Evolutionary conservation across 345 rosid genomes (phyloP).

Genomic region (Geranium rotundifolium): DNA sequence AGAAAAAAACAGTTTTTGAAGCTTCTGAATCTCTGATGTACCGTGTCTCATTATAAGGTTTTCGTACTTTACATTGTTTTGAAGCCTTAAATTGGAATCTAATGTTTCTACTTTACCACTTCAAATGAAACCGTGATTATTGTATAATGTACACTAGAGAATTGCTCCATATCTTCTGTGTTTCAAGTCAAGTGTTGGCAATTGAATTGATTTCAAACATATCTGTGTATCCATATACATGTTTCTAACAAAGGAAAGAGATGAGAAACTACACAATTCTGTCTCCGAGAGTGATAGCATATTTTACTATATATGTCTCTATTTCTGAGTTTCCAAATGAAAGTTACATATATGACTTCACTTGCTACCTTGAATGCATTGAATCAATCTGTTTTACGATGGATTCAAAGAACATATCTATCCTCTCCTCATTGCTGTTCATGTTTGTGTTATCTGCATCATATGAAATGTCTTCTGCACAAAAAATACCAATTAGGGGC

Average conservation of each 20-base stretch:
- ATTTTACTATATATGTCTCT: neutral
- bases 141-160: neutral
- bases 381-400: neutral
- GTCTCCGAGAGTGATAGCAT: no score
- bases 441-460: neutral
- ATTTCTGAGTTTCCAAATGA: neutral
- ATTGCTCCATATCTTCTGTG: neutral
- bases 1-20: no score
- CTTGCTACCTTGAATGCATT: neutral
- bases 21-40: no score
- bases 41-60: no score
- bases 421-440: neutral
- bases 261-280: neutral
- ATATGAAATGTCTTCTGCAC: neutral
- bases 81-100: neutral
- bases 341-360: neutral
- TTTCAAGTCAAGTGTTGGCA: neutral
- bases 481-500: conserved; percentile 10
- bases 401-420: no score
- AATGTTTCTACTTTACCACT: neutral
- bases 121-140: neutral
- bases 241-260: neutral
- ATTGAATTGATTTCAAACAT: neutral
- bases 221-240: neutral
- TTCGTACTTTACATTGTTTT: neutral